Percentiles rank a stretch among this genome's conserved stretches.
phyloP scores from a whole-genome alignment of 805 yeast species.

The Lipomyces sp. region DNA sequence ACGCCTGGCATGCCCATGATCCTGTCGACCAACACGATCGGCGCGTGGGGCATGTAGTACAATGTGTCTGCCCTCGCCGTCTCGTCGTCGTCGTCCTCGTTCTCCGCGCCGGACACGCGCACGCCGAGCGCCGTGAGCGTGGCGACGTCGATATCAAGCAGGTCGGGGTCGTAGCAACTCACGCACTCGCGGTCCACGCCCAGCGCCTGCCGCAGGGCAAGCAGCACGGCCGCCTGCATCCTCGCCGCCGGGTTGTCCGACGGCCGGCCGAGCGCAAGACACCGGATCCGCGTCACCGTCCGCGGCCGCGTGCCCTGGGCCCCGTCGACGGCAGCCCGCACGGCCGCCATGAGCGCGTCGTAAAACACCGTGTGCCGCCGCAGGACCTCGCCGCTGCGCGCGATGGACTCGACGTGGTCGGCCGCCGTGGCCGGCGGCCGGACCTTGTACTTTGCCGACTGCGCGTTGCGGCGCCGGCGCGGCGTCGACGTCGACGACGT shows the following conservation, averaged over 20 bases:
- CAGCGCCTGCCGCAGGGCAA: slow-evolving; percentile 41
- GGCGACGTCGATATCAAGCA: slow-evolving; percentile 46
- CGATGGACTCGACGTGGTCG: slow-evolving; percentile 1
- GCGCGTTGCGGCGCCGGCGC: slow-evolving; percentile 16
- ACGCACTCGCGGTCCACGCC: slow-evolving; percentile 34
- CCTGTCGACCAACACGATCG: slow-evolving; percentile 41
- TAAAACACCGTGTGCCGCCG: slow-evolving; percentile 3
- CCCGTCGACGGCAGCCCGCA: neutral
- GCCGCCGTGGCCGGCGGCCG: slow-evolving; percentile 1
- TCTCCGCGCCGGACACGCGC: slow-evolving; percentile 24
- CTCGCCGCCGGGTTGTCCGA: slow-evolving; percentile 47
- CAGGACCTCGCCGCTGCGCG: slow-evolving; percentile 1
- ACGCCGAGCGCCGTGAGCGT: slow-evolving; percentile 36
- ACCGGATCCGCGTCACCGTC: slow-evolving; percentile 45
- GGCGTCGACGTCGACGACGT: too few species aligned
- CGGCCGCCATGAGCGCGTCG: neutral
- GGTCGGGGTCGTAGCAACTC: slow-evolving; percentile 65
- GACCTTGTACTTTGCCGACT: slow-evolving; percentile 11
- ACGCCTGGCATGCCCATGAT: slow-evolving; percentile 25
- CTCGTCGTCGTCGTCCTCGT: slow-evolving; percentile 1
- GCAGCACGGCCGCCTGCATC: slow-evolving; percentile 61
- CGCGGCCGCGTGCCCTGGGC: neutral
- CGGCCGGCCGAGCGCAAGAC: slow-evolving; percentile 72
- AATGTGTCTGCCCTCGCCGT: slow-evolving; percentile 36
- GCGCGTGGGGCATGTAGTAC: slow-evolving; percentile 75